These are phyloP conservation scores for Alternaria novae-zelandiae DNA, from an alignment of 2,329 filamentous ascomycete species.

Conservation along the genomic window DNA sequence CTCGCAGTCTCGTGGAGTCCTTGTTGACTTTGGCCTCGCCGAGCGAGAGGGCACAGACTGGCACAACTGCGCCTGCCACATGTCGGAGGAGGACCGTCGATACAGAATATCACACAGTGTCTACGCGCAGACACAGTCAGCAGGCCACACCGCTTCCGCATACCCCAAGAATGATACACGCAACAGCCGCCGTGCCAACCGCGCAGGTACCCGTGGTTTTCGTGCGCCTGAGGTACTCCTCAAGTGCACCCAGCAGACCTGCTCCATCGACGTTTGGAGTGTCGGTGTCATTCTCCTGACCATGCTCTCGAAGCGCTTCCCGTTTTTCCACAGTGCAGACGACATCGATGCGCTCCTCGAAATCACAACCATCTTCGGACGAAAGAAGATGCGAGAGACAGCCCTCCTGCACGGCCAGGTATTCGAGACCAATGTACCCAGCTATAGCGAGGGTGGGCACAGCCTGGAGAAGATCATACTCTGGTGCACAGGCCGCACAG, in stretches of 20 bases:
- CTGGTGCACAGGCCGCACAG: conserved; percentile 85
- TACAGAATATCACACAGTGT: conserved; percentile 60
- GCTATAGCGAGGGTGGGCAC: conserved; percentile 84
- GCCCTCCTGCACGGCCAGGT: conserved; percentile 87
- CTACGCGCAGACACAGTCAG: conserved; percentile 63
- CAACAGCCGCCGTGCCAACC: conserved; percentile 87
- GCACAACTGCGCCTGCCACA: conserved; percentile 82
- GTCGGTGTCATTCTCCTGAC: conserved; percentile 97
- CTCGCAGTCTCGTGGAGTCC: conserved; percentile 77
- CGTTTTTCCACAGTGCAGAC: conserved; percentile 98
- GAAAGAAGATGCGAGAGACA: conserved; percentile 79
- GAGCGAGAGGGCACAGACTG: conserved; percentile 75
- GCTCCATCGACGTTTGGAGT: conserved; percentile 94
- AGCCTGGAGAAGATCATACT: conserved; percentile 91
- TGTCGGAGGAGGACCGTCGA: conserved; percentile 67
- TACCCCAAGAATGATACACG: conserved; percentile 92
- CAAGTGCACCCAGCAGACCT: conserved; percentile 95
- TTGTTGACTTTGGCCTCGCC: conserved; percentile 98
- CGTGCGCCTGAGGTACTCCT: conserved; percentile 95
- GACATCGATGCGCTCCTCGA: conserved; percentile 98
- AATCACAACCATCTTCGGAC: conserved; percentile 93
- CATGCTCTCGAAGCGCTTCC: conserved; percentile 87
- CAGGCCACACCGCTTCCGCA: conserved; percentile 57
- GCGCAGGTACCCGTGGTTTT: conserved; percentile 93
- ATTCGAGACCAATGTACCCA: conserved; percentile 92